Evolutionary conservation across 1,139 yeast genomes (phyloP).

Genomic region (Yamadazyma spencermartinsiae): DNA sequence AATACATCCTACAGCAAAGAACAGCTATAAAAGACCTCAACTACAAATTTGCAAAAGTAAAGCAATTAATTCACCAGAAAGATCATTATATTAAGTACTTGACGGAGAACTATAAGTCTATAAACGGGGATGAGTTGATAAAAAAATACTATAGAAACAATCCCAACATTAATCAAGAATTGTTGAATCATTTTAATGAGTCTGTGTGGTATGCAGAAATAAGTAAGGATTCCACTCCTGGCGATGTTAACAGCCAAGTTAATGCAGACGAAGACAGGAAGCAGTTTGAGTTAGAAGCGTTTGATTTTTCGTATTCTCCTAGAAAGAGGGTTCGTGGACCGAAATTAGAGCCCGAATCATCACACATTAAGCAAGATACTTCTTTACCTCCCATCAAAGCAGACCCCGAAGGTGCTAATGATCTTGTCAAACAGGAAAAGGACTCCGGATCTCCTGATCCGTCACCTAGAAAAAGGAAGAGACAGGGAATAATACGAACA

Average conservation of each 20-base stretch:
- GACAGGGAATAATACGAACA: slow-evolving; percentile 15
- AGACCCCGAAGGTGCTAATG: slow-evolving; percentile 1
- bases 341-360: slow-evolving; percentile 1
- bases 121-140: slow-evolving; percentile 38
- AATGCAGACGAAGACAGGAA: too few relatives aligned
- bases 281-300: slow-evolving; percentile 1
- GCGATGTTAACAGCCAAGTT: slow-evolving; percentile 9
- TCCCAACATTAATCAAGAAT: slow-evolving; percentile 6
- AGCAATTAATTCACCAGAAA: slow-evolving; percentile 25
- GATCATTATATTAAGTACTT: slow-evolving; percentile 38
- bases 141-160: slow-evolving; percentile 27
- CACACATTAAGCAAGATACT: not conserved
- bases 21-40: slow-evolving; percentile 20
- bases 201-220: slow-evolving; percentile 1
- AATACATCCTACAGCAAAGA: slow-evolving; percentile 10
- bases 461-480: slow-evolving; percentile 13
- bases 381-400: not conserved
- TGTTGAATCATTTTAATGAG: slow-evolving; percentile 11
- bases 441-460: slow-evolving; percentile 6
- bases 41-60: slow-evolving; percentile 23
- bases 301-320: slow-evolving; percentile 4
- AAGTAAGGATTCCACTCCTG: too few relatives aligned
- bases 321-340: slow-evolving; percentile 2
- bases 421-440: slow-evolving; percentile 5
- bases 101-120: slow-evolving; percentile 36